Base-by-base conservation (phyloP, 768 basidiomycete genomes). In the Rhizopogon sp. region DNA sequence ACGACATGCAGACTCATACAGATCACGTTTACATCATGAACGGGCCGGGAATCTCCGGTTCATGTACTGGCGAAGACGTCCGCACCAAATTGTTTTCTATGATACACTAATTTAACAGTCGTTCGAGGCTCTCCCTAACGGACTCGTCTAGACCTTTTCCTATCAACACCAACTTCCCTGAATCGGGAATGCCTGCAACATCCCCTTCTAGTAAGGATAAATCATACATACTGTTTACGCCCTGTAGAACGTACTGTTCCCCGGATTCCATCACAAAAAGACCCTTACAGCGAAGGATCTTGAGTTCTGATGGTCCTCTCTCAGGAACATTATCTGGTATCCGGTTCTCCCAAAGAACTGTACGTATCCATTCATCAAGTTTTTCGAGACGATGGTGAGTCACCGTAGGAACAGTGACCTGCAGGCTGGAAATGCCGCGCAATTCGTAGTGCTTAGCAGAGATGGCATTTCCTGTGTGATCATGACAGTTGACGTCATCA, bases 151-250 rank as follows among this genome's bases (percentile, higher is more conserved):
- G 67, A 1, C 90, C 89, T 64, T 87, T 90, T 10, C 93, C 93
- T 44, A 96, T 95, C 56, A 96, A 77, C 2, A 95, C 90, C 22
- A 96, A 65, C 71, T 95, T 96, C 25, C 93, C 92, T 14, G 70
- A 70, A 46, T 82, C 80, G 0, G 82, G 81, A 37, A 85, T 65
- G 1, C 80, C 84, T 25, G 82, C 52, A 20, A 62, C 45, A 7
- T 67, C 72, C 41, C 65, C 70, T n/a, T 62, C 63, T 40, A 84
- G 72, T 49, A 76, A 70, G 0, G 69, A 65, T 13, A 95, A 79
- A 62, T 99, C 96, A 66, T 95, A 99, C 69, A 98, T 79, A 60
- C 76, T 91, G 60, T 91, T 76, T 11, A 99, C 97, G 2, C 95
- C 97, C 66, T 99, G 97, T 43, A 99, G 71, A 52, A 98, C 82